Conservation (phyloP, 257 asterid species). For the Galeopsis tetrahit region DNA sequence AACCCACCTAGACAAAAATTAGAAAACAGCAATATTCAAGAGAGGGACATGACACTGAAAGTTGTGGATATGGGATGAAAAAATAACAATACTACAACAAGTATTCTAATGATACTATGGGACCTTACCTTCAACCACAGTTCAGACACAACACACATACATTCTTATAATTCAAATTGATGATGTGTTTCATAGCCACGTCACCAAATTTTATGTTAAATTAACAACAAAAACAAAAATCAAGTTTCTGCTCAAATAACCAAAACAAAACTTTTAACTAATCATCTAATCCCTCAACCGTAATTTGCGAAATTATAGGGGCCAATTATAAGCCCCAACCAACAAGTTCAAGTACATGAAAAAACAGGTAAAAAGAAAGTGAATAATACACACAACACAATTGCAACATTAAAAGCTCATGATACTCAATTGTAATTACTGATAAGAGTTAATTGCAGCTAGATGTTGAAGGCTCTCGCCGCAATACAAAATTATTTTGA, state of each 20-base stretch:
- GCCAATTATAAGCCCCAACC: conserved; percentile 15
- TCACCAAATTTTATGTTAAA: background rate
- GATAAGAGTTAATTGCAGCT: conserved; percentile 12
- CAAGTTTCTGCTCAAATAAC: background rate
- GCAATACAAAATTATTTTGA: conserved; percentile 1
- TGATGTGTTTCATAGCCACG: background rate
- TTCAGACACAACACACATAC: background rate
- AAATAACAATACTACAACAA: background rate
- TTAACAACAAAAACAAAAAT: background rate
- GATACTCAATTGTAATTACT: conserved; percentile 7
- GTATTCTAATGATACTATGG: no score
- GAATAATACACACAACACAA: background rate
- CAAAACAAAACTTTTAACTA: no score
- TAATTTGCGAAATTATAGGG: no score
- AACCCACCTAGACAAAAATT: background rate
- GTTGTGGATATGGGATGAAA: background rate
- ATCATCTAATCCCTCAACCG: no score
- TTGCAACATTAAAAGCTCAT: background rate
- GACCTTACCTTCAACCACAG: background rate
- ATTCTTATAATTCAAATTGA: background rate
- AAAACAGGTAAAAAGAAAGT: background rate
- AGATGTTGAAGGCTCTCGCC: background rate
- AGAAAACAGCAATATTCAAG: background rate
- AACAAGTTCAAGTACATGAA: background rate
- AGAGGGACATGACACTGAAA: conserved; percentile 17